Evolutionary conservation across 768 basidiomycete species (phyloP), one percentile per base, ranked within the genome.

Genomic region (Hydnomerulius pinastri): DNA sequence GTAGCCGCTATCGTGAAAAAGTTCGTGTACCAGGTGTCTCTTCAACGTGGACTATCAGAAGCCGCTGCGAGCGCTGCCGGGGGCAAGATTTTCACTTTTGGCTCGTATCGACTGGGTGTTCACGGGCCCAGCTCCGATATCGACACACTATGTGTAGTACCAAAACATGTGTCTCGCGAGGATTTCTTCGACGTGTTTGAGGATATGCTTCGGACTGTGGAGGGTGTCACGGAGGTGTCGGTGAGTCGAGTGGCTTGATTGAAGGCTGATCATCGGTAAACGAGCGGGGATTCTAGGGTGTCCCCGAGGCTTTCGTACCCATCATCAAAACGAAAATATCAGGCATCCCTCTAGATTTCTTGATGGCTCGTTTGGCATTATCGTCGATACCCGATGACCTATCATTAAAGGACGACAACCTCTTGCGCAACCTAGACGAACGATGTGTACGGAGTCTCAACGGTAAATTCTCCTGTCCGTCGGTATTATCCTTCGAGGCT

Each of bases 61-160:
- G 72, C 86, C 17, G 88, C 92, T 1, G 95, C 96, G 8, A 81
- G 73, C 44, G 86, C 90, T 41, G 92, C 97, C 8, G 97, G 97
- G 44, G 97, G 95, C 56, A 96, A 98, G 77, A 98, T 99, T 67
- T 99, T 93, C 70, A 98, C 97, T 6, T 99, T 96, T 69, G 97
- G 97, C 35, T 98, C 95, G 44, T 98, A 98, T 77, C 88, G 97
- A 61, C 75, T 99, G 42, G 97, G 97, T 51, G 97, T 98, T 18
- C 97, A 98, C 70, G 92, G 92, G 11, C 97, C 96, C 29, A 90
- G 92, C 3, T 79, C 87, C 42, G 96, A 99, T 81, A 98, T 99
- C 67, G 97, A 99, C 75, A 97, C 95, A n/a, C 74, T 99, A 18
- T 90, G 92, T 65, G 96, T 98, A 29, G 97, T 96, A 30, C 97